phyloP scores from a whole-genome alignment of 225 moss, liverwort and hornwort species.

The Thuidium tamariscinum region DNA sequence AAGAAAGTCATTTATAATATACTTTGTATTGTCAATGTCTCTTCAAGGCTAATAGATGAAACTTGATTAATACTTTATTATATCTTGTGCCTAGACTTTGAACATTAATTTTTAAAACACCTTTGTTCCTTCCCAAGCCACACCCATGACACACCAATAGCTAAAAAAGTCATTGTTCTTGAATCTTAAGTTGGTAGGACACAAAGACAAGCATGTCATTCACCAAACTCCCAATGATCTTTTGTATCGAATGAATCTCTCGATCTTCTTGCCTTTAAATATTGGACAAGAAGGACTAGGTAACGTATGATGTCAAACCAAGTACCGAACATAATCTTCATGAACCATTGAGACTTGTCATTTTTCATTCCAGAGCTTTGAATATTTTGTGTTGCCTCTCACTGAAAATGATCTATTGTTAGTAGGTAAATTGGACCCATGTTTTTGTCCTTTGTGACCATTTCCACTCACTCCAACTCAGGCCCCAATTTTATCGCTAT shows the following conservation, averaged over 20 bases:
- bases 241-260: background rate
- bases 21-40: too few species aligned
- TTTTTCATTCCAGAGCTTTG: too few species aligned
- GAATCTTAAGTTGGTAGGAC: background rate
- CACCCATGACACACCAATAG: background rate
- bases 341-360: too few species aligned
- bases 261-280: background rate
- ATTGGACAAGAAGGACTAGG: background rate
- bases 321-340: rapidly evolving
- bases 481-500: too few species aligned
- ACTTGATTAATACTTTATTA: too few species aligned
- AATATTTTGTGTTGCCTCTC: too few species aligned
- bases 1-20: too few species aligned
- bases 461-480: too few species aligned
- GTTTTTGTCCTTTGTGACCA: too few species aligned
- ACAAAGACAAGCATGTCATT: background rate
- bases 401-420: too few species aligned
- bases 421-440: too few species aligned
- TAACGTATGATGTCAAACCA: rapidly evolving
- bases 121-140: background rate
- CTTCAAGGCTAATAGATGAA: too few species aligned
- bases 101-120: background rate
- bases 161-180: background rate
- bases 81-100: background rate
- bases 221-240: background rate